These are phyloP conservation scores for Penicillium sp. DNA, from an alignment of 2,329 filamentous ascomycete genomes.

Conservation along the genomic window DNA sequence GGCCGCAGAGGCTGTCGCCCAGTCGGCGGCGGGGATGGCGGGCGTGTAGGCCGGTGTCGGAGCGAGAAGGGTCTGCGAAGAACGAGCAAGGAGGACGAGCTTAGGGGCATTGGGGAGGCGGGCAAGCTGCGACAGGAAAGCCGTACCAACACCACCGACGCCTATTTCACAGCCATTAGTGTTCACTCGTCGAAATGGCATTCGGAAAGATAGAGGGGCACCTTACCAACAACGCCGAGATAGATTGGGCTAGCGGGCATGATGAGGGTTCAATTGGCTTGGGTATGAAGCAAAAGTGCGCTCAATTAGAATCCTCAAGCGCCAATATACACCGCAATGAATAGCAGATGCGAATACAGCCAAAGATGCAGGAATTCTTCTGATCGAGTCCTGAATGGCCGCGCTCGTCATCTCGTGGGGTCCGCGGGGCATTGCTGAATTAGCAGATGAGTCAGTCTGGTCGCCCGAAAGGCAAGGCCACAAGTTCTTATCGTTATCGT, in stretches of 20 bases:
- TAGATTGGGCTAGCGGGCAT: slow-evolving; percentile 38
- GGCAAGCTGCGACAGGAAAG: slow-evolving; percentile 80
- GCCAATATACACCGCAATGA: not conserved
- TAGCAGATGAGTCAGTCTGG: slow-evolving; percentile 1
- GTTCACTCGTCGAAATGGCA: not conserved
- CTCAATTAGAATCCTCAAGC: not conserved
- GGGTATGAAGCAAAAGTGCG: not conserved
- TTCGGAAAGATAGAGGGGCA: slow-evolving; percentile 8
- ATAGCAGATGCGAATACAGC: not conserved
- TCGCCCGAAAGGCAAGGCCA: slow-evolving; percentile 2
- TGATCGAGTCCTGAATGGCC: not conserved
- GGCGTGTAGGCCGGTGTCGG: slow-evolving; percentile 66
- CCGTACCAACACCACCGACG: slow-evolving; percentile 87
- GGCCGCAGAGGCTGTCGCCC: slow-evolving; percentile 59
- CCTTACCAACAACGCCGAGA: slow-evolving; percentile 43
- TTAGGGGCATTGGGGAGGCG: slow-evolving; percentile 66
- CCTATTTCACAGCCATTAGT: slow-evolving; percentile 45
- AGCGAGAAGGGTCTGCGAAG: slow-evolving; percentile 75
- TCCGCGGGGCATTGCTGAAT: slow-evolving; percentile 8
- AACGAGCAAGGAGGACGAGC: slow-evolving; percentile 82
- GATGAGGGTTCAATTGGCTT: slow-evolving; percentile 7
- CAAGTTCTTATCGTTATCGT: slow-evolving; percentile 4
- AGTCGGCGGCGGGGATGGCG: slow-evolving; percentile 55
- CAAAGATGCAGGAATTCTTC: no score
- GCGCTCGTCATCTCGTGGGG: slow-evolving; percentile 9